Conservation (phyloP, 2,329 filamentous ascomycete species). For the Alternaria alternata region DNA sequence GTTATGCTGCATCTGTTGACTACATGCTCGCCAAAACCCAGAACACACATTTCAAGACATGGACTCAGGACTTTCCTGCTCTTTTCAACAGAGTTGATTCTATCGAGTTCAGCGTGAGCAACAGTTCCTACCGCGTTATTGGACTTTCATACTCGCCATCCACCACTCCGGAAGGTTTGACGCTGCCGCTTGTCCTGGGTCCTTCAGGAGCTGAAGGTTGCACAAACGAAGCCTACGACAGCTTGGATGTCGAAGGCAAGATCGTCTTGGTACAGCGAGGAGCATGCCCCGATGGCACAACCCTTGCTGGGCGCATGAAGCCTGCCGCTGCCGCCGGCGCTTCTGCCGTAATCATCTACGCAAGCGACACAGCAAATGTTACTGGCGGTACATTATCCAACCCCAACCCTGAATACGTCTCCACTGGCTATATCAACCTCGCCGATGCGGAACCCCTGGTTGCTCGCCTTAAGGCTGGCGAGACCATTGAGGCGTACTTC, state of each 20-base stretch:
- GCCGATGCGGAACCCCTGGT: constrained; percentile 55
- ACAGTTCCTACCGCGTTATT: constrained; percentile 50
- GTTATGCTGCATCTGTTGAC: constrained; percentile 66
- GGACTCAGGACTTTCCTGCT: constrained; percentile 61
- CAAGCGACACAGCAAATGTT: constrained; percentile 47
- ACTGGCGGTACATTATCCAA: constrained; percentile 53
- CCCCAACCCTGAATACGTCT: constrained; percentile 49
- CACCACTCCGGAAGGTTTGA: constrained; percentile 56
- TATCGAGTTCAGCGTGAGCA: constrained; percentile 51
- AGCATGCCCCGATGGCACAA: constrained; percentile 53
- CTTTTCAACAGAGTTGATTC: constrained; percentile 54
- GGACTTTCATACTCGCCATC: constrained; percentile 60
- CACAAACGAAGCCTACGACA: constrained; percentile 48
- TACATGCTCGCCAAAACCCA: constrained; percentile 62
- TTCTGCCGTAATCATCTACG: constrained; percentile 54
- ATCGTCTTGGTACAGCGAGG: constrained; percentile 55
- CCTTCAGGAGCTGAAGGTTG: constrained; percentile 53
- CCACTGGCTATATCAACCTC: constrained; percentile 55
- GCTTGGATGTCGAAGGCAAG: constrained; percentile 51
- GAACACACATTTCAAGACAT: constrained; percentile 51
- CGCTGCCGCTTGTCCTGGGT: constrained; percentile 52
- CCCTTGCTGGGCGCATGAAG: constrained; percentile 51
- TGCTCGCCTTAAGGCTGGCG: constrained; percentile 51
- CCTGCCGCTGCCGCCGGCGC: constrained; percentile 54
- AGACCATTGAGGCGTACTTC: constrained; percentile 52